Evolutionary conservation across 805 yeast genomes (phyloP).

Genomic region (Candida xiaguanensis): DNA sequence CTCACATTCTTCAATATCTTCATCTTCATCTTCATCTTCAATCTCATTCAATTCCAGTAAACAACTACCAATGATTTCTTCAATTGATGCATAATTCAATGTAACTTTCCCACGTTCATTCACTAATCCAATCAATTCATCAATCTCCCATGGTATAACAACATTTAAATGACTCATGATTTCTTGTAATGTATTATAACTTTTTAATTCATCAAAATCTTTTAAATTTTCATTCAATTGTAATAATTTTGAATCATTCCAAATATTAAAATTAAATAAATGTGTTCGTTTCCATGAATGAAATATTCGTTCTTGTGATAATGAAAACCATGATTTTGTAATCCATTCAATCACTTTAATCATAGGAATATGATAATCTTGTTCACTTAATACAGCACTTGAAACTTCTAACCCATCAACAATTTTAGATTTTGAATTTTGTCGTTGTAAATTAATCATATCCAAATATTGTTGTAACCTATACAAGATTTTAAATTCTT

Average conservation of each 20-base stretch:
- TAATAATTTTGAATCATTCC: constrained; percentile 18
- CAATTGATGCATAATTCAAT: constrained; percentile 51
- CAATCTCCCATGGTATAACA: constrained; percentile 55
- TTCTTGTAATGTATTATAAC: constrained; percentile 40
- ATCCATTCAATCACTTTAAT: constrained; percentile 57
- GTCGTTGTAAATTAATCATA: constrained; percentile 34
- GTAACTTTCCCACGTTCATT: constrained; percentile 41
- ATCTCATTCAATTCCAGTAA: constrained; percentile 37
- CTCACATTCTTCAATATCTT: constrained; percentile 4
- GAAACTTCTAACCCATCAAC: constrained; percentile 2
- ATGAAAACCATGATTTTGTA: constrained; percentile 51
- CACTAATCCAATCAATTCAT: constrained; percentile 49
- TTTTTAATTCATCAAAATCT: constrained; percentile 18
- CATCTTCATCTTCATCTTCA: constrained; percentile 5
- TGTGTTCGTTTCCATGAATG: constrained; percentile 34
- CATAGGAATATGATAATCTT: constrained; percentile 47
- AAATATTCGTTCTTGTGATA: constrained; percentile 28
- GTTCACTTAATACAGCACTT: constrained; percentile 32
- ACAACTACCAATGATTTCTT: constrained; percentile 59
- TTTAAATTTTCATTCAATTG: constrained; percentile 11
- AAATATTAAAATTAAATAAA: constrained; percentile 24
- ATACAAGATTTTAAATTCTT: constrained; percentile 57
- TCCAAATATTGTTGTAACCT: constrained; percentile 55
- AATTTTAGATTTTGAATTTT: constrained; percentile 11
- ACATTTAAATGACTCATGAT: constrained; percentile 49